Base-by-base conservation (phyloP, 768 basidiomycete species). In the Tricholoma terreum region DNA sequence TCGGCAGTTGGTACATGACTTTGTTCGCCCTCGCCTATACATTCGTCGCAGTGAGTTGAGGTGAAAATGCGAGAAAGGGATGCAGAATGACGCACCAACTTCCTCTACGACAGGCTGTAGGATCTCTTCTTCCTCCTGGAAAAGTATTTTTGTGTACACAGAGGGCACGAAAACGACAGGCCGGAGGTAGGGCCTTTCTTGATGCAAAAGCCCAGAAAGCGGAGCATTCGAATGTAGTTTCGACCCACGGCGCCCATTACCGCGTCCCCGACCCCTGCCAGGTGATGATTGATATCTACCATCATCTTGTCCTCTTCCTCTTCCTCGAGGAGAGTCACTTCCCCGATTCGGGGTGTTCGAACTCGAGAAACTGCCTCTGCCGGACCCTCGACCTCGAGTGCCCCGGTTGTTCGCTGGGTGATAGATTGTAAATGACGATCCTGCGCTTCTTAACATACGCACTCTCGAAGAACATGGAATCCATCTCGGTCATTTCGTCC, bases 141-240 rank as follows among this genome's bases (percentile, higher is more conserved):
- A 92, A 72, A 75, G 78, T 55, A 65, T 79, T 69, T 53, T 80
- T 1, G 80, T 82, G 42, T 78, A 52, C 10, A 77, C 74, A 0
- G 87, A 83, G 15, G 75, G 83, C 11, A 92, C 88, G 61, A 93
- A 92, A 11, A 72, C 71, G 61, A 93, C 73, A 0, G 90, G 90
- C n/a, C 76, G 75, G 15, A 92, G 74, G 0, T 84, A 73, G 1
- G 87, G 89, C 27, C 90, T 73, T 36, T 84, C 80, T 22, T 78
- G 71, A 57, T 81, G 77, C 7, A 89, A 72, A 42, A 86, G 63
- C 21, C 74, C 77, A 1, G 87, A 87, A 15, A 87, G 71, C 4
- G 85, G 74, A 2, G 78, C 78, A 46, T 78, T 75, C n/a, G 69
- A 63, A 10, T 72, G 67, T 17, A 72, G 59, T 62, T 70, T 75